Evolutionary conservation across 2,329 filamentous ascomycete species (phyloP).

Genomic region (Didymella arachidicola): DNA sequence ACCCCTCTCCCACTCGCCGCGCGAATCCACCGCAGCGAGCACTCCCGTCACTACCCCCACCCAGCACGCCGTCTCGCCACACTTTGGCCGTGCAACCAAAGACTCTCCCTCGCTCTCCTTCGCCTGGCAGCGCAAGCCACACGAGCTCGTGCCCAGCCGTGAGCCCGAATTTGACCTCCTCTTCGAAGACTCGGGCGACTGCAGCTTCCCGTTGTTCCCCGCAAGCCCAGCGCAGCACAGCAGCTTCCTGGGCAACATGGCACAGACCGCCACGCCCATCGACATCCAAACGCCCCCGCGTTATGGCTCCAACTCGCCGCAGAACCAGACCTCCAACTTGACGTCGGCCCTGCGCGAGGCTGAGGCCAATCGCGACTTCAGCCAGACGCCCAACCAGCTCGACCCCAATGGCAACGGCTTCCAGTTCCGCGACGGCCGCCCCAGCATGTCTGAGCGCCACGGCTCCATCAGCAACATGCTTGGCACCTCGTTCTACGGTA

Average conservation of each 20-base stretch:
- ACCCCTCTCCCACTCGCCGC: slow-evolving; percentile 62
- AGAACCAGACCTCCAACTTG: slow-evolving; percentile 69
- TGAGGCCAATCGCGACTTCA: slow-evolving; percentile 46
- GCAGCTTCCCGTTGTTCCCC: slow-evolving; percentile 51
- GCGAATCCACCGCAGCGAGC: slow-evolving; percentile 60
- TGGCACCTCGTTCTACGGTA: slow-evolving; percentile 61
- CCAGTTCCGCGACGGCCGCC: slow-evolving; percentile 42
- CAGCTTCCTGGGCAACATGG: slow-evolving; percentile 55
- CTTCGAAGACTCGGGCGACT: slow-evolving; percentile 53
- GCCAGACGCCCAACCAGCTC: slow-evolving; percentile 53
- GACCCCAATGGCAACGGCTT: slow-evolving; percentile 44
- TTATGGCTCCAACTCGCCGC: slow-evolving; percentile 66
- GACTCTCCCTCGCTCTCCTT: slow-evolving; percentile 48
- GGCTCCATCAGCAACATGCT: slow-evolving; percentile 62
- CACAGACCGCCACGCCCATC: slow-evolving; percentile 63
- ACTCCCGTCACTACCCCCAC: slow-evolving; percentile 57
- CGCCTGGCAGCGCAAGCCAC: slow-evolving; percentile 56
- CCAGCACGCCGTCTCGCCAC: slow-evolving; percentile 52
- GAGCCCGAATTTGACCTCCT: slow-evolving; percentile 47
- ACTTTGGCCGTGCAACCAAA: slow-evolving; percentile 53
- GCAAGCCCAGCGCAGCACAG: slow-evolving; percentile 38
- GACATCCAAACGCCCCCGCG: slow-evolving; percentile 64
- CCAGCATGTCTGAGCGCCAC: slow-evolving; percentile 56
- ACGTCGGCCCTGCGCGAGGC: slow-evolving; percentile 66
- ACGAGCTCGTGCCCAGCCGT: slow-evolving; percentile 44